Evolutionary conservation across 192 early-diverging fungal genomes (phyloP), one percentile per base, ranked within the genome.

Genomic region (Helicostylum pulchrum): DNA sequence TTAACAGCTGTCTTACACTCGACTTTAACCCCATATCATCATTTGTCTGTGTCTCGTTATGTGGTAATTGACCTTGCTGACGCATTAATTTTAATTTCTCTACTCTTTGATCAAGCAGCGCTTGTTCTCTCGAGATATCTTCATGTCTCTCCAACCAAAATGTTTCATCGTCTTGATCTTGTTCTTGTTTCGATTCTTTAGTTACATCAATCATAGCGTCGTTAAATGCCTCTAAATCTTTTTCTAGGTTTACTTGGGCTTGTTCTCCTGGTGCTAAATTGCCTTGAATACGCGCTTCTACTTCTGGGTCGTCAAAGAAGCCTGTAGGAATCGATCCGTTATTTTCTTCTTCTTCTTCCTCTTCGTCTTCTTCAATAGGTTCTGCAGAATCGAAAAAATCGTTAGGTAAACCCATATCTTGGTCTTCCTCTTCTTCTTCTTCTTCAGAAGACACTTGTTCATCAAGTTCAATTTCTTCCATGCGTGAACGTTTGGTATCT

Each of bases 291-390:
- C 71, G 67, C 3, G 81, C 78, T 46, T 80, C 81, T 58, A 76
- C 64, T 36, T 75, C 74, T 15, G 78, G 73, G 52, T 79, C 74
- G 60, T 83, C 81, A 64, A 83, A 83, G 51, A 83, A 83, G n/a
- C 81, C 81, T 31, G 73, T 61, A n/a, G 81, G 81, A 19, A 83
- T 42, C 9, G 51, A 26, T 32, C 26, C 43, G 3, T 31, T 23
- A 11, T 43, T 17, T 14, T 32, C 53, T 23, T 59, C 39, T 26
- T 12, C 8, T 39, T 7, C 7, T 20, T 70, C 61, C 7, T 59
- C 61, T 20, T 67, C 63, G 20, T 58, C 53, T 1, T n/a, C 55
- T 31, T 68, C 66, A 30, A 52, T 21, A 10, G 39, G 8, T 48
- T 59, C 14, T 12, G 30, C 19, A 7, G 62, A 23, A 61, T 82